Percentiles rank a stretch among this genome's conserved stretches.
Conservation (phyloP, 352 stramenopile genomes). For the Globisporangium iwayamae region DNA sequence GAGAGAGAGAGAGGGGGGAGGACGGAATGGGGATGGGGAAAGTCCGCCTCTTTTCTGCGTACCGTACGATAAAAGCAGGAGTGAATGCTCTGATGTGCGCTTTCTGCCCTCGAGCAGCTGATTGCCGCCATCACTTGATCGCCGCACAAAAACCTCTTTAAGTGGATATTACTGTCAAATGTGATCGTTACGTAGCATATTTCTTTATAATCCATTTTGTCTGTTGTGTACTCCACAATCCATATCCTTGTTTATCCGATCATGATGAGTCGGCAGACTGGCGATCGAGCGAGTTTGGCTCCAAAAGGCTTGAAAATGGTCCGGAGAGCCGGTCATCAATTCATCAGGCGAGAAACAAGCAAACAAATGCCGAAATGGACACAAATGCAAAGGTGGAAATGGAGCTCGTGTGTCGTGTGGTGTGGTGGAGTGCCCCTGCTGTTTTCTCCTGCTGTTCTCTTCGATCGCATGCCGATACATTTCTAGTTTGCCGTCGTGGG, state of each 20-base stretch:
- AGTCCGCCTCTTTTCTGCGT: conserved; percentile 11
- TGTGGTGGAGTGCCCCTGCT: too few relatives aligned
- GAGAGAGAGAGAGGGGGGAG: conserved; percentile 5
- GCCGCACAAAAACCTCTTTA: too few relatives aligned
- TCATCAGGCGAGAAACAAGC: background rate
- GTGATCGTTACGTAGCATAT: too few relatives aligned
- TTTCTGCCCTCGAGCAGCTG: background rate
- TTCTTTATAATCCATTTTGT: too few relatives aligned
- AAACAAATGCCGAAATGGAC: too few relatives aligned
- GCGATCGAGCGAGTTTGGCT: background rate
- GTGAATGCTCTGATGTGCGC: too few relatives aligned
- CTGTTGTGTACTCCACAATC: background rate
- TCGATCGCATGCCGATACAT: too few relatives aligned
- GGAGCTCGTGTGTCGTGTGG: too few relatives aligned
- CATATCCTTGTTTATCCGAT: background rate
- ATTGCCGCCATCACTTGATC: background rate
- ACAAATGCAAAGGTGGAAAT: too few relatives aligned
- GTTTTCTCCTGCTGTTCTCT: too few relatives aligned
- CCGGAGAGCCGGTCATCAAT: background rate
- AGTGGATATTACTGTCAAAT: too few relatives aligned
- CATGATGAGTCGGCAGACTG: background rate
- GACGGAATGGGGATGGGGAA: background rate
- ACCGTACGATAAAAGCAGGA: background rate
- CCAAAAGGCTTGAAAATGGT: background rate
- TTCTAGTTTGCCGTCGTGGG: too few relatives aligned